Evolutionary conservation across 139 green algal species (phyloP), one percentile per base, ranked within the genome.

Genomic region (Micractinium conductrix): DNA sequence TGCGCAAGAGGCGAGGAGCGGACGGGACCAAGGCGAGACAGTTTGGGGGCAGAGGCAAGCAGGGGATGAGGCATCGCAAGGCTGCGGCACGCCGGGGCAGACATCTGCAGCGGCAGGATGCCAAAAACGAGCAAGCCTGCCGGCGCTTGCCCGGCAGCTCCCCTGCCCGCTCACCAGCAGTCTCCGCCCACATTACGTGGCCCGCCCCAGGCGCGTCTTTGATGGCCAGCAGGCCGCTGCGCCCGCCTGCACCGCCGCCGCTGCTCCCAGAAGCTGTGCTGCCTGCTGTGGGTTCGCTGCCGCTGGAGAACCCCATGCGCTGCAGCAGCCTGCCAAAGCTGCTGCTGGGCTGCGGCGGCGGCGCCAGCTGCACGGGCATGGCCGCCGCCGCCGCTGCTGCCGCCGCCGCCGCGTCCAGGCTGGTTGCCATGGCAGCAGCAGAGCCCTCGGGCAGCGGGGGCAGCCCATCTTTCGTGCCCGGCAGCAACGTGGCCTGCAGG

Each of bases 101-200:
- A n/a, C n/a, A n/a, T n/a, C n/a, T n/a, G n/a, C n/a, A n/a, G n/a
- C n/a, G n/a, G n/a, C n/a, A n/a, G n/a, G n/a, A n/a, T n/a, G n/a
- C n/a, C n/a, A n/a, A n/a, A n/a, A n/a, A n/a, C n/a, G n/a, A n/a
- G n/a, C n/a, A n/a, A n/a, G n/a, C n/a, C n/a, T n/a, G n/a, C n/a
- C n/a, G n/a, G n/a, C n/a, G n/a, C n/a, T n/a, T n/a, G n/a, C n/a
- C n/a, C n/a, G n/a, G n/a, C n/a, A n/a, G n/a, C n/a, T n/a, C n/a
- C n/a, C n/a, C n/a, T 26, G 30, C 0, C 81, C 74, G 30, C 73
- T 79, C 40, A 82, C 89, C 87, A 5, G 78, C 68, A 10, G 87
- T 86, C 53, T 90, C 84, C 1, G 91, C 91, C 93, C 93, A 97
- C 71, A 91, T 63, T 53, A 93, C 91, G 40, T 91, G 84, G 4